A percentile compares a stretch with the other conserved stretches of the same genome.
Conservation (phyloP, 352 stramenopile genomes). For the Pythium oligandrum region DNA sequence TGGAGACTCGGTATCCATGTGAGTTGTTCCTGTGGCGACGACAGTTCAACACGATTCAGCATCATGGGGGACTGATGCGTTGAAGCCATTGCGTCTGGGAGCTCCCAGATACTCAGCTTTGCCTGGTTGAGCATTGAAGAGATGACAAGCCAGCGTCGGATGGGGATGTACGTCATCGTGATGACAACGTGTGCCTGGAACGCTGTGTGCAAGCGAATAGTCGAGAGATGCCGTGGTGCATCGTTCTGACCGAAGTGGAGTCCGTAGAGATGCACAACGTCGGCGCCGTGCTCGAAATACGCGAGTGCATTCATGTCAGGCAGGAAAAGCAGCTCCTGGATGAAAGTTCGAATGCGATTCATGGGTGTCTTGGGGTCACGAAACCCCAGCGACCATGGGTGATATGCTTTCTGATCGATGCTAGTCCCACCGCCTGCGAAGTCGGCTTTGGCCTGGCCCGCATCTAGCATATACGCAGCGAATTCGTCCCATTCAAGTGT, state of each 20-base stretch:
- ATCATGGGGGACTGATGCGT: slow-evolving; percentile 40
- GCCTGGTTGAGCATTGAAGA: slow-evolving; percentile 48
- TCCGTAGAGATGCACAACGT: slow-evolving; percentile 66
- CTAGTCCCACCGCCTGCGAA: slow-evolving; percentile 12
- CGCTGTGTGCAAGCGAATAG: slow-evolving; percentile 64
- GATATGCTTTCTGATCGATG: slow-evolving; percentile 25
- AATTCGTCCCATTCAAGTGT: slow-evolving; percentile 90
- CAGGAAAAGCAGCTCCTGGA: slow-evolving; percentile 52
- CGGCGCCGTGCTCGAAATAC: slow-evolving; percentile 59
- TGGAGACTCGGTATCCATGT: slow-evolving; percentile 52
- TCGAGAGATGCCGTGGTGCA: slow-evolving; percentile 51
- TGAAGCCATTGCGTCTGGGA: slow-evolving; percentile 21
- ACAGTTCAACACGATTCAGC: slow-evolving; percentile 54
- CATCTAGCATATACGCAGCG: slow-evolving; percentile 81
- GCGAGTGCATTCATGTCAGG: slow-evolving; percentile 49
- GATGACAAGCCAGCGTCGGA: slow-evolving; percentile 33
- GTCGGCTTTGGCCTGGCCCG: slow-evolving; percentile 50
- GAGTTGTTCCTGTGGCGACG: slow-evolving; percentile 47
- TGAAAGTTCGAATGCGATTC: slow-evolving; percentile 32
- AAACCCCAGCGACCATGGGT: slow-evolving; percentile 26
- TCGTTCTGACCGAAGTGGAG: slow-evolving; percentile 62
- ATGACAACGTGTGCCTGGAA: slow-evolving; percentile 70
- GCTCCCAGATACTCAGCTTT: slow-evolving; percentile 58
- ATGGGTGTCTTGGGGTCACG: slow-evolving; percentile 47
- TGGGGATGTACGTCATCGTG: slow-evolving; percentile 49